Evolutionary conservation across 1,139 yeast species (phyloP), one percentile per base, ranked within the genome.

Genomic region (Yamadazyma epiphylla): DNA sequence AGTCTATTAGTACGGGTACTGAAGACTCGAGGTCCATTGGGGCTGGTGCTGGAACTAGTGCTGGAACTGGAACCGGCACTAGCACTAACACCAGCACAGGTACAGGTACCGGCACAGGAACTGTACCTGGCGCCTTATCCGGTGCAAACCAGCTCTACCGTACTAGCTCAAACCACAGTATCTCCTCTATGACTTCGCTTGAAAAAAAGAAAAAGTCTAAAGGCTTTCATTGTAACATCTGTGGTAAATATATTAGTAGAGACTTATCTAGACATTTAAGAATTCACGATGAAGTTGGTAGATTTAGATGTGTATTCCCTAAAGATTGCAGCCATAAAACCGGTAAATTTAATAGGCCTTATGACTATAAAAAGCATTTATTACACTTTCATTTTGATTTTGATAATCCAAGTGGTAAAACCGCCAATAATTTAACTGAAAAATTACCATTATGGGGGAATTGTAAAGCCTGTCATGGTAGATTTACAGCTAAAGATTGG

Each of bases 231-330:
- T 68, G 74, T 36, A 38, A 58, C 5, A 48, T 67, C 7, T 68
- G 74, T 42, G 65, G 59, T 32, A 66, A 66, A 39, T 64, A 49
- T 39, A 68, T 68, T 33, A 58, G 65, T 33, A 46, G 74, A 32
- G 74, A 68, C 40, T 51, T 65, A 33, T 64, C 69, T 3, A 47
- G 74, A 27, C 74, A 68, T 42, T 55, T 67, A 57, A 52, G 74
- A 29, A 68, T 64, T 27, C 74, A 68, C 45, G 66, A 68, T 39
- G 71, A 64, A 32, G 49, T 62, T n/a, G 73, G 74, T 2, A 42
- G 74, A 13, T 68, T 68, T 37, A 65, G 61, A 43, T 68, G 74
- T 42, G 67, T 66, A 15, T 68, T 60, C 38, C 73, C 74, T 2
- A 56, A 57, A 29, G 48, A 44, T 13, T 68, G 74, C 46, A 63